A percentile compares a stretch with the other conserved stretches of the same genome.
phyloP scores from a whole-genome alignment of 768 basidiomycete species.

The Strobilomyces dryophilus region DNA sequence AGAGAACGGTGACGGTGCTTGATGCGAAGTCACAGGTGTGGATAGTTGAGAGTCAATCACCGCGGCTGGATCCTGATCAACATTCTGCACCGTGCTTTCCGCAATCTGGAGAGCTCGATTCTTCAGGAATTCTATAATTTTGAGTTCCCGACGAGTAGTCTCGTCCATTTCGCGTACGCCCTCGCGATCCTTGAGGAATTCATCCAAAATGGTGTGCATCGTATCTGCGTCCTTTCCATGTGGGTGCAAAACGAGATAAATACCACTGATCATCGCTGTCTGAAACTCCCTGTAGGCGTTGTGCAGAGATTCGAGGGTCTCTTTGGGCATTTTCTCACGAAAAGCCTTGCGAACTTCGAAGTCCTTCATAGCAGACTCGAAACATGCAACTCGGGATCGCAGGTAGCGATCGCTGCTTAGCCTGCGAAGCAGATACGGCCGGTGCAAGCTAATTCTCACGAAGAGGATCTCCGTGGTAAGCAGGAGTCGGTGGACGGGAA shows the following conservation, averaged over 20 bases:
- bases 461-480: constrained; percentile 88
- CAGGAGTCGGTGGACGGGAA: constrained; percentile 84
- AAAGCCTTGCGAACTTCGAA: constrained; percentile 75
- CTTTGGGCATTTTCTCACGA: constrained; percentile 54
- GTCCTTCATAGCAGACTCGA: constrained; percentile 86
- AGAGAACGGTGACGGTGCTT: constrained; percentile 18
- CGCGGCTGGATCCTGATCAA: constrained; percentile 12
- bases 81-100: constrained; percentile 28
- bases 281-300: constrained; percentile 87
- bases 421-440: constrained; percentile 79
- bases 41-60: constrained; percentile 36
- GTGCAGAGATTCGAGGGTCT: constrained; percentile 65
- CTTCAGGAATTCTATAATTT: constrained; percentile 80
- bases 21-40: constrained; percentile 8
- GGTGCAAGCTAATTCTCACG: constrained; percentile 77
- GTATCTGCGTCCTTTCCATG: constrained; percentile 59
- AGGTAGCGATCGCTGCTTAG: constrained; percentile 76
- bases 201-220: constrained; percentile 79
- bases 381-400: constrained; percentile 81
- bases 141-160: constrained; percentile 77
- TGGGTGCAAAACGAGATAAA: constrained; percentile 79
- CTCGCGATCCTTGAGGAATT: constrained; percentile 60
- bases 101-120: constrained; percentile 55
- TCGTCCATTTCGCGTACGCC: constrained; percentile 66
- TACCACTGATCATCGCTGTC: constrained; percentile 85